Evolutionary conservation across 148 eudicot genomes (phyloP).

Genomic region (Beta vulgaris): DNA sequence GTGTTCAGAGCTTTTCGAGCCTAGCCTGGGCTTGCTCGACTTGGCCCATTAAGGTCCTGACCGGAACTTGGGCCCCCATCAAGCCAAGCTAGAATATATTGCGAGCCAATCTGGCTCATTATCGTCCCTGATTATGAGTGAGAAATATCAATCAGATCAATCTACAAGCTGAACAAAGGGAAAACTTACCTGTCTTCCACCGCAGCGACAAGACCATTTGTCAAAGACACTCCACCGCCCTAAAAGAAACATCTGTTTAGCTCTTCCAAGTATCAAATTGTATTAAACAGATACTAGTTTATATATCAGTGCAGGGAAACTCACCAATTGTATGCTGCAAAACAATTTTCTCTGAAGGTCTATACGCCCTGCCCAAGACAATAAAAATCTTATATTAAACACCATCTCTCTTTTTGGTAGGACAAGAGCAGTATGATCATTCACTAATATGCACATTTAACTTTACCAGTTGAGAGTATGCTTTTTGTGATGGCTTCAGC

Average conservation of each 20-base stretch:
- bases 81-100: too few species aligned
- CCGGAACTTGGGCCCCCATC: too few species aligned
- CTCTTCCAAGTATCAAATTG: constrained; percentile 9
- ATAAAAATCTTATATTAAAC: constrained; percentile 2
- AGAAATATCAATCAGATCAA: background rate
- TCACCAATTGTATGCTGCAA: constrained; percentile 96
- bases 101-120: too few species aligned
- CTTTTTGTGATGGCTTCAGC: constrained; percentile 98
- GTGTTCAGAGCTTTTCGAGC: too few species aligned
- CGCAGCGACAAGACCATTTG: constrained; percentile 78
- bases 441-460: background rate
- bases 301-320: constrained; percentile 18
- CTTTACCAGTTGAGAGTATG: constrained; percentile 78
- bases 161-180: background rate
- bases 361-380: constrained; percentile 63
- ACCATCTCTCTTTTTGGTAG: background rate
- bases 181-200: constrained; percentile 80
- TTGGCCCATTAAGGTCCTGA: too few species aligned
- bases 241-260: constrained; percentile 37
- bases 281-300: background rate
- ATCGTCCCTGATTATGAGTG: too few species aligned
- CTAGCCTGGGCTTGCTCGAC: too few species aligned
- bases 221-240: constrained; percentile 88
- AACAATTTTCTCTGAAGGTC: constrained; percentile 92
- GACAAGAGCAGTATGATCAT: background rate